Percentiles rank a stretch among this genome's conserved stretches.
Conservation (phyloP, 352 stramenopile species). For the Thalassiosira livingstoniorum region DNA sequence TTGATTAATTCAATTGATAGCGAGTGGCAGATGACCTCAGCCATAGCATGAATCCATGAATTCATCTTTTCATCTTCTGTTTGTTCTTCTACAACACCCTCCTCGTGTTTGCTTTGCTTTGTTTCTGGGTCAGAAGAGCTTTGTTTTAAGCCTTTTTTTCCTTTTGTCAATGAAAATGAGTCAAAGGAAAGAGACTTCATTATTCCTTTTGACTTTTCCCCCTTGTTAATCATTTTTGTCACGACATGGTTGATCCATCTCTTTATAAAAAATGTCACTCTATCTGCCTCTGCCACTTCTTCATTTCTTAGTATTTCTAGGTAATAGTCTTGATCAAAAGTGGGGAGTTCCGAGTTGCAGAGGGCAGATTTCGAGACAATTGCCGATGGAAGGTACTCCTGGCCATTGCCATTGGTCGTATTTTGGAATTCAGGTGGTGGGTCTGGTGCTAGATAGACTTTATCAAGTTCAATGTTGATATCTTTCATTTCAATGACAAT, state of each 20-base stretch:
- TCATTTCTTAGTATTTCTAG: conserved; percentile 48
- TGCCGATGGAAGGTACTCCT: not conserved
- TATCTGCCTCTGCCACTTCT: conserved; percentile 26
- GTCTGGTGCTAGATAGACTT: conserved; percentile 54
- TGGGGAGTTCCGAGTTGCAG: conserved; percentile 21
- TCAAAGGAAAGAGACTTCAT: no score
- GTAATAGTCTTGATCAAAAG: conserved; percentile 48
- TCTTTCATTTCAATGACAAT: conserved; percentile 43
- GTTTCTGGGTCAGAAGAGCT: no score
- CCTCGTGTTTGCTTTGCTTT: no score
- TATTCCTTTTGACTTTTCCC: not conserved
- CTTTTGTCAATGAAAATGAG: no score
- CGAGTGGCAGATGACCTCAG: conserved; percentile 20
- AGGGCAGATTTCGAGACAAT: not conserved
- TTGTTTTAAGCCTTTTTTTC: no score
- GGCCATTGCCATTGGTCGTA: not conserved
- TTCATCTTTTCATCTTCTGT: conserved; percentile 49
- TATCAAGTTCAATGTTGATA: conserved; percentile 43
- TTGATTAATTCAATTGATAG: conserved; percentile 33
- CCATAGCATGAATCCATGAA: conserved; percentile 22
- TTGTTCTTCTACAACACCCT: not conserved
- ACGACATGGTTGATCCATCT: conserved; percentile 51
- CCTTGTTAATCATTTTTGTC: conserved; percentile 33
- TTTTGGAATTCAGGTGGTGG: conserved; percentile 40
- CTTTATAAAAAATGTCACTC: conserved; percentile 50